These are phyloP conservation scores for Obba rivulosa DNA, from an alignment of 768 basidiomycete species.

Conservation along the genomic window DNA sequence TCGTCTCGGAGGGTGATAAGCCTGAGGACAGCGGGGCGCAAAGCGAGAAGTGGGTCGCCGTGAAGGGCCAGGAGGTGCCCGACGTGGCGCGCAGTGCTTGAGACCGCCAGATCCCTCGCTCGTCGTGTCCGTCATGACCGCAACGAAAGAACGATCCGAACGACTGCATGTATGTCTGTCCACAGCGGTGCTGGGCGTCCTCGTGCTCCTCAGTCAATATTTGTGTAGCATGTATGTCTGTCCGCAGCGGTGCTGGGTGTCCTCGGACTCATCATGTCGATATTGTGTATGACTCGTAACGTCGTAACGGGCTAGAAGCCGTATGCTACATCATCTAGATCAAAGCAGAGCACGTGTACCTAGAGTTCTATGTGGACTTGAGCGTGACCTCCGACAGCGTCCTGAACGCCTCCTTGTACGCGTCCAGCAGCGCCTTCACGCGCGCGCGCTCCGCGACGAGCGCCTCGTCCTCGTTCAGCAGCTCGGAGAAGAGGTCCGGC, in stretches of 20 bases:
- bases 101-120: not conserved
- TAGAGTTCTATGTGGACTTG: slow-evolving; percentile 42
- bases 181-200: too few relatives aligned
- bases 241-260: too few relatives aligned
- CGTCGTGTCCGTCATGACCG: not conserved
- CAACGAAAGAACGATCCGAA: not conserved
- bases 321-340: not conserved
- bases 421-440: slow-evolving; percentile 91
- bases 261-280: too few relatives aligned
- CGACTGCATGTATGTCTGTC: too few relatives aligned
- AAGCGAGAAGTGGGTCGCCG: slow-evolving; percentile 75
- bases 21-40: slow-evolving; percentile 14
- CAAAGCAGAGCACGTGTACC: not conserved
- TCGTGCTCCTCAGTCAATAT: too few relatives aligned
- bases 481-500: slow-evolving; percentile 84
- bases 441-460: slow-evolving; percentile 89
- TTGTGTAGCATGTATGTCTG: too few relatives aligned
- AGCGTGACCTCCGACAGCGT: slow-evolving; percentile 78
- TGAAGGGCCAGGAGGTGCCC: slow-evolving; percentile 43
- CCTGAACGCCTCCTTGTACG: slow-evolving; percentile 93
- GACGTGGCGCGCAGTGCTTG: slow-evolving; percentile 1
- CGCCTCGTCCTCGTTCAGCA: slow-evolving; percentile 94
- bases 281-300: too few relatives aligned
- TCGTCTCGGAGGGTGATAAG: slow-evolving; percentile 62
- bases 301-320: too few relatives aligned